phyloP scores from a whole-genome alignment of 1,139 yeast genomes.

The Debaryomyces coudertii region DNA sequence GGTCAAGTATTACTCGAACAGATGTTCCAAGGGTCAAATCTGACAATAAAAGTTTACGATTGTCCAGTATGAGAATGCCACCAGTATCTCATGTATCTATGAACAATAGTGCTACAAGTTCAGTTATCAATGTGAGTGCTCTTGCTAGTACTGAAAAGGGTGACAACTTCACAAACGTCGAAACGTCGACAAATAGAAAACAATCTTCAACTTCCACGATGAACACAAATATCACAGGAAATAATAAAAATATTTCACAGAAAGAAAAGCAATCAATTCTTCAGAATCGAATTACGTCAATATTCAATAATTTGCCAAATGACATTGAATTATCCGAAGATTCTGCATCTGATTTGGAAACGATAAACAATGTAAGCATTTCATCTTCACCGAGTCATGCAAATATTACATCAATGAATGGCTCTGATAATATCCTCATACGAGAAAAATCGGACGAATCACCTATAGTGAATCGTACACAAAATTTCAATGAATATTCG shows the following conservation, averaged over 20 bases:
- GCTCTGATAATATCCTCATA: conserved; percentile 29
- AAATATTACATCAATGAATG: conserved; percentile 15
- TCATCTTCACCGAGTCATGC: conserved; percentile 20
- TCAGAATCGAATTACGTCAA: conserved; percentile 38
- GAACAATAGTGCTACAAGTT: conserved; percentile 32
- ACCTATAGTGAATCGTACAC: conserved; percentile 22
- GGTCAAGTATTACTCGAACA: conserved; percentile 8
- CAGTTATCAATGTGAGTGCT: conserved; percentile 39
- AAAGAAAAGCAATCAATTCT: conserved; percentile 17
- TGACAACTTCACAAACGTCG: not conserved
- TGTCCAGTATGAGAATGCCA: conserved; percentile 27
- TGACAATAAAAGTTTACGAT: conserved; percentile 34
- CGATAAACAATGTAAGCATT: conserved; percentile 25
- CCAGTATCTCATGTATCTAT: conserved; percentile 15
- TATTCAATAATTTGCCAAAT: conserved; percentile 51
- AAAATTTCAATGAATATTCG: conserved; percentile 18
- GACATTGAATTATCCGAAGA: conserved; percentile 54
- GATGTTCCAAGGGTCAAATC: conserved; percentile 33
- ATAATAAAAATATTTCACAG: not conserved
- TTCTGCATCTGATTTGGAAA: conserved; percentile 48
- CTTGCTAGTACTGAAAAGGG: conserved; percentile 27
- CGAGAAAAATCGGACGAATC: conserved; percentile 35
- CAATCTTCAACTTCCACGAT: not conserved
- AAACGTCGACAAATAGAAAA: not conserved
- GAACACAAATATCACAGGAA: not conserved